A percentile compares a stretch with the other conserved stretches of the same genome.
Conservation (phyloP, 805 yeast species). For the Ogataea methanolica region DNA sequence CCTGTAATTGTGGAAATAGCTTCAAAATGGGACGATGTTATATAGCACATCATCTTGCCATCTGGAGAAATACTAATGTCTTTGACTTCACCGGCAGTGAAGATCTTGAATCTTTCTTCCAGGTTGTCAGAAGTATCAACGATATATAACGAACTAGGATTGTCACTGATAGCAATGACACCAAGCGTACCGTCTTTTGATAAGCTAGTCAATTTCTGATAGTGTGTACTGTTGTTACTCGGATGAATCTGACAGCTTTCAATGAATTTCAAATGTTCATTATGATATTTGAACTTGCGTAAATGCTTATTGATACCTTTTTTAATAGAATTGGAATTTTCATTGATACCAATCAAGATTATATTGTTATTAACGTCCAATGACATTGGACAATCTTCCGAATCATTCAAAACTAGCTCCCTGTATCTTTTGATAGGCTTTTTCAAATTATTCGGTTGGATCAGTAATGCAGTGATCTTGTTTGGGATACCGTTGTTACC, state of each 20-base stretch:
- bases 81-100: constrained; percentile 48
- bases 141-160: constrained; percentile 60
- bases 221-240: constrained; percentile 46
- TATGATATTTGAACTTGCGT: constrained; percentile 55
- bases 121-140: constrained; percentile 50
- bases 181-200: constrained; percentile 59
- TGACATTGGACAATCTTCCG: constrained; percentile 88
- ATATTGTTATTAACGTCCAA: constrained; percentile 52
- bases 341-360: constrained; percentile 75
- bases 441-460: constrained; percentile 48
- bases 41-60: constrained; percentile 59
- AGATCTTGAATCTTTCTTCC: constrained; percentile 49
- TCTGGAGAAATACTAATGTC: constrained; percentile 68
- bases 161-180: constrained; percentile 62
- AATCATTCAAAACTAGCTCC: constrained; percentile 46
- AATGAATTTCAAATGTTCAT: constrained; percentile 57
- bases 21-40: constrained; percentile 52
- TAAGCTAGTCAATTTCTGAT: constrained; percentile 58
- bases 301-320: constrained; percentile 66
- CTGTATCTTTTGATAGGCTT: constrained; percentile 52
- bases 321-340: constrained; percentile 52
- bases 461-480: constrained; percentile 62
- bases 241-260: constrained; percentile 57
- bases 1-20: constrained; percentile 49
- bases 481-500: constrained; percentile 87